Conservation (phyloP, 2,329 filamentous ascomycete genomes). For the Remersonia thermophila region DNA sequence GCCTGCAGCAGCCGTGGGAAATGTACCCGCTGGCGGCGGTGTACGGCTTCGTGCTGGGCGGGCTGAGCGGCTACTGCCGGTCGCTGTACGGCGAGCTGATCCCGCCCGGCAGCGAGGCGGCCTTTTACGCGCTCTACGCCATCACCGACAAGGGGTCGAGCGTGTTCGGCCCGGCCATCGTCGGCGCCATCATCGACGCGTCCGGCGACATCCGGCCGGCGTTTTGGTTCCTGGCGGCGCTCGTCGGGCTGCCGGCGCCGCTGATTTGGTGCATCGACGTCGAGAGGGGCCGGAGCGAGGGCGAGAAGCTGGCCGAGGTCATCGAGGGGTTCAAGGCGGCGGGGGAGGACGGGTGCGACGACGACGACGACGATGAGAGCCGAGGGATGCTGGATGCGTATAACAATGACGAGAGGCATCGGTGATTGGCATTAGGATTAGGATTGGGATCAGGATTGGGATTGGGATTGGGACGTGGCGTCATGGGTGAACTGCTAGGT, state of each 20-base stretch:
- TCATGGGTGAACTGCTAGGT: no score
- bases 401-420: slow-evolving; percentile 20
- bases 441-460: no score
- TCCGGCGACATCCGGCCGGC: slow-evolving; percentile 72
- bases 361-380: slow-evolving; percentile 21
- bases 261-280: slow-evolving; percentile 79
- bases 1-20: slow-evolving; percentile 89
- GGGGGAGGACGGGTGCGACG: slow-evolving; percentile 5
- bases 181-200: slow-evolving; percentile 80
- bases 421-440: no score
- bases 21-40: slow-evolving; percentile 89
- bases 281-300: slow-evolving; percentile 61
- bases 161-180: slow-evolving; percentile 86
- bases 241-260: slow-evolving; percentile 77
- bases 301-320: slow-evolving; percentile 47
- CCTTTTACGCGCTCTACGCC: slow-evolving; percentile 92
- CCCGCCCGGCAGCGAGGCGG: slow-evolving; percentile 84
- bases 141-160: slow-evolving; percentile 96
- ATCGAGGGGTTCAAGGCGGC: slow-evolving; percentile 40
- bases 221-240: slow-evolving; percentile 77
- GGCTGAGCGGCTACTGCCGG: slow-evolving; percentile 80
- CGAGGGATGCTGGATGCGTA: slow-evolving; percentile 25
- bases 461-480: no score
- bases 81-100: slow-evolving; percentile 89
- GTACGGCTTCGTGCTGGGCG: slow-evolving; percentile 90